phyloP scores from a whole-genome alignment of 352 stramenopile genomes.

The Pythium volutum region DNA sequence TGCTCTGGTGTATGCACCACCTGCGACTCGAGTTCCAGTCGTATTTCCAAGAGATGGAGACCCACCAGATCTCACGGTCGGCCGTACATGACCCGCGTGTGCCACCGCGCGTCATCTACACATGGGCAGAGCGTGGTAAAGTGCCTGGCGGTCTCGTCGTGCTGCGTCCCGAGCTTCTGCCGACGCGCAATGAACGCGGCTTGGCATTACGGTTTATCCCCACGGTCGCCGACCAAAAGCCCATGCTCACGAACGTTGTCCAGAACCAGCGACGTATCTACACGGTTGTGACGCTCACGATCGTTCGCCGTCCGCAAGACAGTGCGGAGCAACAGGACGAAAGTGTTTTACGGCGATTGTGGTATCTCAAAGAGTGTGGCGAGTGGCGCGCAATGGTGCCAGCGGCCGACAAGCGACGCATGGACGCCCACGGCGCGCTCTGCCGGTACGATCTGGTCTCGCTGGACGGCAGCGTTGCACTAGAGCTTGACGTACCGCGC shows the following conservation, averaged over 20 bases:
- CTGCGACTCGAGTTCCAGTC: constrained; percentile 42
- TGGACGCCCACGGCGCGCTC: constrained; percentile 26
- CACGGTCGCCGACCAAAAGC: constrained; percentile 21
- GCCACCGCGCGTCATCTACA: constrained; percentile 45
- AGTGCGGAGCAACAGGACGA: background rate
- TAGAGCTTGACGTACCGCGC: constrained; percentile 51
- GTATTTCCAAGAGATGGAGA: constrained; percentile 51
- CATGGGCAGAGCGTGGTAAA: constrained; percentile 53
- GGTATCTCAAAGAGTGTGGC: constrained; percentile 57
- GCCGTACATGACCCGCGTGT: constrained; percentile 44
- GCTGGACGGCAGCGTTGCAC: constrained; percentile 41
- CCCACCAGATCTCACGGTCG: constrained; percentile 41
- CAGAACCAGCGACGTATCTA: constrained; percentile 52
- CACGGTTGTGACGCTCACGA: constrained; percentile 46
- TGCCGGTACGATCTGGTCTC: constrained; percentile 53
- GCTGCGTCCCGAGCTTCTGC: constrained; percentile 11
- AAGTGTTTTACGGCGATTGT: constrained; percentile 34
- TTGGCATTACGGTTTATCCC: constrained; percentile 15
- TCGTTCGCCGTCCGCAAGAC: constrained; percentile 12
- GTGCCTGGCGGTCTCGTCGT: constrained; percentile 25
- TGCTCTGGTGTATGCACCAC: constrained; percentile 28
- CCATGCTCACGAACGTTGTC: constrained; percentile 63
- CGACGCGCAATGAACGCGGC: constrained; percentile 22
- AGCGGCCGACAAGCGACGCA: constrained; percentile 30
- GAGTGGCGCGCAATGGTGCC: constrained; percentile 44